phyloP scores from a whole-genome alignment of 1,284 basidiomycete genomes.

The Cerrena zonata region DNA sequence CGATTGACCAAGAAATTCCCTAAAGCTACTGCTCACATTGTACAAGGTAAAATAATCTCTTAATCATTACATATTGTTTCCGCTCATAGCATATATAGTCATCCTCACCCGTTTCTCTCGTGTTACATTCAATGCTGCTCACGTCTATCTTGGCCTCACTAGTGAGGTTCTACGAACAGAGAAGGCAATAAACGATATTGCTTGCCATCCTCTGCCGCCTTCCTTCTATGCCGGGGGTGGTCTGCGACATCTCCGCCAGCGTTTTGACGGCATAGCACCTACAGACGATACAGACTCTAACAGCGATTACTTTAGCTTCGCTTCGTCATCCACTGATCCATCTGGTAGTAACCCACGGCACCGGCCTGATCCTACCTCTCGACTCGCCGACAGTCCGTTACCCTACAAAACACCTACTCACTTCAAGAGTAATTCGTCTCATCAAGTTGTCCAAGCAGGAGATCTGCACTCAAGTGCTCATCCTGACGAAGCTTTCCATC shows the following conservation, averaged over 20 bases:
- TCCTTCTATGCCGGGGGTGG: slow-evolving; percentile 94
- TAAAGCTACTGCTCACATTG: slow-evolving; percentile 94
- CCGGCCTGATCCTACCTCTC: not conserved
- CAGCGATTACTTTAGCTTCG: slow-evolving; percentile 49
- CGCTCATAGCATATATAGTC: slow-evolving; percentile 41
- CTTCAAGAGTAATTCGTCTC: slow-evolving; percentile 19
- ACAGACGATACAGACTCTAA: slow-evolving; percentile 42
- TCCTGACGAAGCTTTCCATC: slow-evolving; percentile 40
- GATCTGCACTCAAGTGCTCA: slow-evolving; percentile 52
- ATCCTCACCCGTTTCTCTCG: slow-evolving; percentile 93
- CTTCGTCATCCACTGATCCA: slow-evolving; percentile 22
- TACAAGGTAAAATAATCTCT: slow-evolving; percentile 62
- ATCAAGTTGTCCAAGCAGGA: slow-evolving; percentile 55
- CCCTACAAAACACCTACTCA: slow-evolving; percentile 14
- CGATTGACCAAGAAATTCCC: slow-evolving; percentile 91
- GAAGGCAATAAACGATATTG: slow-evolving; percentile 93
- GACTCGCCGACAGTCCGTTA: slow-evolving; percentile 20
- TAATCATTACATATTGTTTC: not conserved
- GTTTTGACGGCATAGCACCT: slow-evolving; percentile 59
- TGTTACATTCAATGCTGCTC: slow-evolving; percentile 93
- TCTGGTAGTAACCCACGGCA: slow-evolving; percentile 15
- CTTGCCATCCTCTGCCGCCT: slow-evolving; percentile 87
- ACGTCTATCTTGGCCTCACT: slow-evolving; percentile 93
- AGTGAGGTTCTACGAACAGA: slow-evolving; percentile 94
- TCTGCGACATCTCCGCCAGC: slow-evolving; percentile 80